Percentiles rank a stretch among this genome's conserved stretches.
Evolutionary conservation across 1,284 basidiomycete genomes (phyloP).

Genomic region (Schizopora paradoxa): DNA sequence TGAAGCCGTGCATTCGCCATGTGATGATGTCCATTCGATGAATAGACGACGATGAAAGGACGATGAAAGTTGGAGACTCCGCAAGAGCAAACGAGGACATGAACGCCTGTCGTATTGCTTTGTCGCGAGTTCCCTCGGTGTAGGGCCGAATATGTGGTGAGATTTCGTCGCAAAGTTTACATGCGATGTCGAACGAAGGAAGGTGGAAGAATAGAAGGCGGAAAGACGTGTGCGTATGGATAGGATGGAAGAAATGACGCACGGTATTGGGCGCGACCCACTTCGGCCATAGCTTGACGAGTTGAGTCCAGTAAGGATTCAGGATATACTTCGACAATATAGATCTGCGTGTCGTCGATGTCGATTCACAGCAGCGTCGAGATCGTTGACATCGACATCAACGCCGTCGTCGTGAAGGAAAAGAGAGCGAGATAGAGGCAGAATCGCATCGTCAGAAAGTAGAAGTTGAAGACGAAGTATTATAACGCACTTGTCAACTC

Average conservation of each 20-base stretch:
- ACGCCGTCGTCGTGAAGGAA: neutral
- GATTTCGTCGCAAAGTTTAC: neutral
- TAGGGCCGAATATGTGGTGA: neutral
- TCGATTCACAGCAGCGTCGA: neutral
- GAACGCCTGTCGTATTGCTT: neutral
- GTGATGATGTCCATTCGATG: no score
- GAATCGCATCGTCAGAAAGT: no score
- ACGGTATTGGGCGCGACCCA: constrained; percentile 91
- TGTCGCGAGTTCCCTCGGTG: no score
- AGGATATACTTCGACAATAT: constrained; percentile 76
- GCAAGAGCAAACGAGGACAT: neutral
- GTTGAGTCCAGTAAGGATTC: constrained; percentile 92
- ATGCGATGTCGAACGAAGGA: no score
- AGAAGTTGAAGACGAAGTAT: no score
- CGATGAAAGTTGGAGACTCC: no score
- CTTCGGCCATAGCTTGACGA: constrained; percentile 87
- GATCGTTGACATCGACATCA: neutral
- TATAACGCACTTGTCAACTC: constrained; percentile 20
- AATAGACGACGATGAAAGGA: no score
- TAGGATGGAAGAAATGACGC: constrained; percentile 26
- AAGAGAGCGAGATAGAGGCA: neutral
- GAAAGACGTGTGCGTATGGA: no score
- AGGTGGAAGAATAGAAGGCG: no score
- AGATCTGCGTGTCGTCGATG: constrained; percentile 42
- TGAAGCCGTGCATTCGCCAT: no score